phyloP scores from a whole-genome alignment of 2,329 filamentous ascomycete species.

The Blumeria graminis region DNA sequence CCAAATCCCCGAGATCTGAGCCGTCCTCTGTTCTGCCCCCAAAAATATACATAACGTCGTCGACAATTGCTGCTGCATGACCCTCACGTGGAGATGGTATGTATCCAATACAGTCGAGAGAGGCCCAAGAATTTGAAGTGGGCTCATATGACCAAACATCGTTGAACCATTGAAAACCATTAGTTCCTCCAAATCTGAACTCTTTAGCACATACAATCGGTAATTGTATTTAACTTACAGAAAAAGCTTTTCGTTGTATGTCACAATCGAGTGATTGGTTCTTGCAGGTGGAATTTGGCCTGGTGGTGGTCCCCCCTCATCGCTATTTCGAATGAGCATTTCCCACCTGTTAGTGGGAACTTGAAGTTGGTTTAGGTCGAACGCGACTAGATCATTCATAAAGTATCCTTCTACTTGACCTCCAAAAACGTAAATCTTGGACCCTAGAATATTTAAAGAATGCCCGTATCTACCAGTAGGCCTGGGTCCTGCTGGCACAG shows the following conservation, averaged over 20 bases:
- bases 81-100: constrained; percentile 86
- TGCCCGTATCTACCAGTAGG: constrained; percentile 88
- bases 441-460: constrained; percentile 85
- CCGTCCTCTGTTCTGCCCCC: constrained; percentile 89
- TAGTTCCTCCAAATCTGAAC: constrained; percentile 78
- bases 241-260: constrained; percentile 80
- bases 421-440: constrained; percentile 92
- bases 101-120: constrained; percentile 90
- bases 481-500: constrained; percentile 62
- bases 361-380: constrained; percentile 86
- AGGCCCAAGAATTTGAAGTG: constrained; percentile 55
- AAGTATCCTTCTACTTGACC: constrained; percentile 94
- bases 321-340: constrained; percentile 55
- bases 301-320: constrained; percentile 31
- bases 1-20: constrained; percentile 73
- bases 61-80: constrained; percentile 77
- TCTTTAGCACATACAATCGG: constrained; percentile 5
- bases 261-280: constrained; percentile 86
- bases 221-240: constrained; percentile 32
- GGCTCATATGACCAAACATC: constrained; percentile 96
- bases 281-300: constrained; percentile 60
- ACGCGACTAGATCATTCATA: constrained; percentile 90
- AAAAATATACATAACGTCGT: constrained; percentile 98
- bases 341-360: constrained; percentile 86
- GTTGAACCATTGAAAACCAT: constrained; percentile 93